Base-by-base conservation (phyloP, 2,329 filamentous ascomycete genomes). In the Scedosporium dehoogii region DNA sequence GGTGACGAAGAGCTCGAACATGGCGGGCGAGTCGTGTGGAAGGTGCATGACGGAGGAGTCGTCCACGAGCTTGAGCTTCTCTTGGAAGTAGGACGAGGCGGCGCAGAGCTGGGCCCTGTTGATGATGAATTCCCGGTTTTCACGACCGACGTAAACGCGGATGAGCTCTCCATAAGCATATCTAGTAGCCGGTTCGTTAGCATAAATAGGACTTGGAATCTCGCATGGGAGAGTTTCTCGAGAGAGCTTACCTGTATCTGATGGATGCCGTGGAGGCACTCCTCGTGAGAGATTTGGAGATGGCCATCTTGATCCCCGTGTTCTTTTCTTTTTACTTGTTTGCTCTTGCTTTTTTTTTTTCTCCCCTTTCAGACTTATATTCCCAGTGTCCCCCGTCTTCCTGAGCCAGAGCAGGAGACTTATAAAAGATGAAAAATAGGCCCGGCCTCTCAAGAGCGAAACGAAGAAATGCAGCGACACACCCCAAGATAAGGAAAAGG, bases 1-100 rank as follows among this genome's bases (percentile, higher is more conserved):
- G 55, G 81, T 72, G 53, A 79, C 73, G 67, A 83, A 82, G 42
- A 83, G 73, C 66, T 78, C 76, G 67, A 84, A 83, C 75, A 82
- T 81, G 68, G 78, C 73, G 18, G 79, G 72, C 1, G 76, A 76
- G 69, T 84, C 79, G 64, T 74, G 73, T 0, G 79, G 76, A 6
- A 78, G 72, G 75, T 75, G 76, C 41, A 76, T 68, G 6, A 72
- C 72, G 55, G 73, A 68, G 29, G 72, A 68, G 61, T 69, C 69
- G 59, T 74, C 73, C 7, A 78, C 74, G 66, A 82, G 70, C 10
- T 78, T 74, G 66, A 82, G 71, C 63, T 76, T 74, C 44, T 79
- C 73, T 21, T 73, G 70, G 71, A 84, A 83, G 69, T 81, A 82
- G 46, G 73, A 66, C 27, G 79, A 81, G 25, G 74, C 73, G 46